Conservation (phyloP, 1,284 basidiomycete species). For the Marasmius oreades region DNA sequence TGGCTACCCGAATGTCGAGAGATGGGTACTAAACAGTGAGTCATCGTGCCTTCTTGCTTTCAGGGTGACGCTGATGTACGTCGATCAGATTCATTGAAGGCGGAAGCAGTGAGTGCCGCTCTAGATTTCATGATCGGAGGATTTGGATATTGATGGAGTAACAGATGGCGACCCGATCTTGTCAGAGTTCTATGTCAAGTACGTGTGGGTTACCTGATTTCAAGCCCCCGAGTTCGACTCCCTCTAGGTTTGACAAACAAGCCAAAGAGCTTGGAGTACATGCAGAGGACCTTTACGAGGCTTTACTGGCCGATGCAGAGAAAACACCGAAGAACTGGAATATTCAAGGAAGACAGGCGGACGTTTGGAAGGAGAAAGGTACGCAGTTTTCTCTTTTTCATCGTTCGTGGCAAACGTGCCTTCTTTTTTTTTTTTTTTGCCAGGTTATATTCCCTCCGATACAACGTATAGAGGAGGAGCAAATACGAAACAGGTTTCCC, state of each 20-base stretch:
- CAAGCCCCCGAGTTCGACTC: neutral
- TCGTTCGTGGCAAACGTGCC: neutral
- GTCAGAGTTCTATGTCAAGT: constrained; percentile 66
- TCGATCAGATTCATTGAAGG: constrained; percentile 46
- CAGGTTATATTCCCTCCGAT: constrained; percentile 53
- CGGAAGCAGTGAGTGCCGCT: constrained; percentile 48
- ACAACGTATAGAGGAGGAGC: constrained; percentile 48
- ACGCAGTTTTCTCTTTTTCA: constrained; percentile 6
- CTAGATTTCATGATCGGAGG: neutral
- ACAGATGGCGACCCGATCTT: constrained; percentile 61
- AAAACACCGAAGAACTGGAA: constrained; percentile 57
- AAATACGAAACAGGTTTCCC: constrained; percentile 56
- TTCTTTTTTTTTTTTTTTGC: neutral
- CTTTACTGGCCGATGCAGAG: constrained; percentile 56
- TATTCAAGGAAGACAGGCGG: constrained; percentile 54
- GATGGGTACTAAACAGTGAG: constrained; percentile 32
- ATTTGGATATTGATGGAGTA: neutral
- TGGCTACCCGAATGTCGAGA: constrained; percentile 65
- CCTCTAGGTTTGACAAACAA: constrained; percentile 42
- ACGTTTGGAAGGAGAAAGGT: constrained; percentile 54
- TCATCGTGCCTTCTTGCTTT: neutral
- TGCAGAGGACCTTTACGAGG: constrained; percentile 43
- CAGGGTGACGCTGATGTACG: neutral
- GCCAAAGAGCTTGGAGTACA: constrained; percentile 44
- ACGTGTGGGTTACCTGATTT: constrained; percentile 12